Evolutionary conservation across 306 rosid genomes (phyloP).

Genomic region (Fragaria vesca): DNA sequence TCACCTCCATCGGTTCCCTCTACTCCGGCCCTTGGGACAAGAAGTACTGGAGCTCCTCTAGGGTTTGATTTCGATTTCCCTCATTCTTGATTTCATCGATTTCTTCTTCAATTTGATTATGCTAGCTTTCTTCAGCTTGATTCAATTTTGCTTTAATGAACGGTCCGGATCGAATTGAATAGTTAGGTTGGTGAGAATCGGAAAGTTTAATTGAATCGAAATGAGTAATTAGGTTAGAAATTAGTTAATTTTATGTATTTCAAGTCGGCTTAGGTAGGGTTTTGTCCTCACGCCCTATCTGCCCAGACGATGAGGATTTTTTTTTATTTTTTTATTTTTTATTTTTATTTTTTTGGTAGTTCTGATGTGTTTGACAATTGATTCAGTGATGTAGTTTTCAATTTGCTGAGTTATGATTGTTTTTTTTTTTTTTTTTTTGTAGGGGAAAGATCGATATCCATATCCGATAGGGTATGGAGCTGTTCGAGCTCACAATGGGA

Average conservation of each 20-base stretch:
- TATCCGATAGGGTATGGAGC: constrained; percentile 82
- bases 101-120: background rate
- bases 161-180: background rate
- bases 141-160: background rate
- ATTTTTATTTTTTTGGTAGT: background rate
- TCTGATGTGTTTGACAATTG: background rate
- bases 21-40: constrained; percentile 79
- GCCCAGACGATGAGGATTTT: constrained; percentile 4
- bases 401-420: constrained; percentile 10
- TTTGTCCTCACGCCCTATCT: background rate
- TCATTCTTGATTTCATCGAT: background rate
- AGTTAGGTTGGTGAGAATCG: background rate
- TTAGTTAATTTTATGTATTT: too few relatives aligned
- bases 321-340: background rate
- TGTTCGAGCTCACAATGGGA: constrained; percentile 64
- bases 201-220: background rate
- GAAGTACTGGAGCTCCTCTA: constrained; percentile 91
- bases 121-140: too few relatives aligned
- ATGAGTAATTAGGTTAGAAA: background rate
- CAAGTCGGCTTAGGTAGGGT: background rate
- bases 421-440: background rate
- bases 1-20: constrained; percentile 73
- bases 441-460: constrained; percentile 96
- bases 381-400: background rate
- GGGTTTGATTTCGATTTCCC: constrained; percentile 50